These are phyloP conservation scores for Naganishia sp. DNA, from an alignment of 1,284 basidiomycete genomes.

Conservation along the genomic window DNA sequence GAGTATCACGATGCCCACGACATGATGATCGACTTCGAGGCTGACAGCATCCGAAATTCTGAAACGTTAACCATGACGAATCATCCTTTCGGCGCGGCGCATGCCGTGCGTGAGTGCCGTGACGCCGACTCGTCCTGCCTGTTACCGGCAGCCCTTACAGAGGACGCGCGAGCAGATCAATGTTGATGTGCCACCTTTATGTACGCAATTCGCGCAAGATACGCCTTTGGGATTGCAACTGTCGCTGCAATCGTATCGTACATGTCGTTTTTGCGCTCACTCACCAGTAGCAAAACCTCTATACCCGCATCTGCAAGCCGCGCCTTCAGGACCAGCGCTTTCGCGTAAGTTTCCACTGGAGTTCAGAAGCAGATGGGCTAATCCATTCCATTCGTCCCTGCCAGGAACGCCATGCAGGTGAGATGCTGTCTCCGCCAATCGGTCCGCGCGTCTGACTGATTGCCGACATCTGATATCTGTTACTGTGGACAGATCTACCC, in stretches of 20 bases:
- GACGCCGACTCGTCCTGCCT: no score
- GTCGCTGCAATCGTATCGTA: background rate
- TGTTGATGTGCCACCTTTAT: no score
- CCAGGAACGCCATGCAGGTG: conserved; percentile 24
- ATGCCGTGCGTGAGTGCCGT: no score
- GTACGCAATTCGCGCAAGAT: no score
- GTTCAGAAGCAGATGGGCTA: background rate
- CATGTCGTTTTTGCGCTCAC: conserved; percentile 15
- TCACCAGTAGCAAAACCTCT: background rate
- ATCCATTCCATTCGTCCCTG: background rate
- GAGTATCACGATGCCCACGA: no score
- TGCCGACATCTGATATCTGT: background rate
- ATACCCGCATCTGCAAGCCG: conserved; percentile 1
- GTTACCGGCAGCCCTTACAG: no score
- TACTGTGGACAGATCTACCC: conserved; percentile 61
- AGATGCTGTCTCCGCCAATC: background rate
- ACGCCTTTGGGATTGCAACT: background rate
- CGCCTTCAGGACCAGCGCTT: conserved; percentile 8
- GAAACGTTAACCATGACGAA: no score
- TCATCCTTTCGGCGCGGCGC: no score
- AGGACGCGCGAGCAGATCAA: no score
- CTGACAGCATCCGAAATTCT: no score
- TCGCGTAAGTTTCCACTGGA: conserved; percentile 1
- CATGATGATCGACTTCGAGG: no score
- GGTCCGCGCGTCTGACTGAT: background rate